Conservation (phyloP, 2,329 filamentous ascomycete genomes). For the Emmonsiellopsis sp. region DNA sequence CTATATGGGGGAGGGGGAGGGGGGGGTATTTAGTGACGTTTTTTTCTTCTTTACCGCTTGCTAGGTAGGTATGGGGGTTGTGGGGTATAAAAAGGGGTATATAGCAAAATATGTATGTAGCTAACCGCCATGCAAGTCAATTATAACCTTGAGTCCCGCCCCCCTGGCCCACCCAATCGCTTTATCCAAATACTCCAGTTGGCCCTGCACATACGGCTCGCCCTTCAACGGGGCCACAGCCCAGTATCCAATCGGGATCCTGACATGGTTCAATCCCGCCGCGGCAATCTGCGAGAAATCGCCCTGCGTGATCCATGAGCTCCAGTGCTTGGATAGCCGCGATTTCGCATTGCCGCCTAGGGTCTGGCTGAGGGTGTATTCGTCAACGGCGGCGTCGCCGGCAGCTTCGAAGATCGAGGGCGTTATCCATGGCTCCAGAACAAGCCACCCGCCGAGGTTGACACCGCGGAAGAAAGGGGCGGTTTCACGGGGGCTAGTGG, state of each 20-base stretch:
- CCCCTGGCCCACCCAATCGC: constrained; percentile 50
- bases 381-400: constrained; percentile 45
- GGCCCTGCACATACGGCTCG: constrained; percentile 55
- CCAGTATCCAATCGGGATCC: constrained; percentile 60
- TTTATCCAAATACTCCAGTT: constrained; percentile 47
- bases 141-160: constrained; percentile 52
- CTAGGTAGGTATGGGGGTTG: neutral
- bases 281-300: constrained; percentile 49
- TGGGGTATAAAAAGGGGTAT: neutral
- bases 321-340: constrained; percentile 48
- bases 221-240: constrained; percentile 43
- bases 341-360: constrained; percentile 41
- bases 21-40: neutral
- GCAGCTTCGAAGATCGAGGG: constrained; percentile 49
- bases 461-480: constrained; percentile 45
- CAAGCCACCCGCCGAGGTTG: constrained; percentile 57
- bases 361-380: constrained; percentile 43
- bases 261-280: constrained; percentile 52
- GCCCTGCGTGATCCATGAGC: constrained; percentile 44
- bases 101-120: constrained; percentile 11
- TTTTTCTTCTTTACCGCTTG: too few species aligned
- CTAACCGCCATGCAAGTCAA: constrained; percentile 59
- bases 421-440: constrained; percentile 56
- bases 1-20: constrained; percentile 18
- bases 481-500: neutral